Percentiles rank a stretch among this genome's conserved stretches.
These are phyloP conservation scores for Phytophthora megakarya DNA, from an alignment of 352 stramenopile species.

Conservation along the genomic window DNA sequence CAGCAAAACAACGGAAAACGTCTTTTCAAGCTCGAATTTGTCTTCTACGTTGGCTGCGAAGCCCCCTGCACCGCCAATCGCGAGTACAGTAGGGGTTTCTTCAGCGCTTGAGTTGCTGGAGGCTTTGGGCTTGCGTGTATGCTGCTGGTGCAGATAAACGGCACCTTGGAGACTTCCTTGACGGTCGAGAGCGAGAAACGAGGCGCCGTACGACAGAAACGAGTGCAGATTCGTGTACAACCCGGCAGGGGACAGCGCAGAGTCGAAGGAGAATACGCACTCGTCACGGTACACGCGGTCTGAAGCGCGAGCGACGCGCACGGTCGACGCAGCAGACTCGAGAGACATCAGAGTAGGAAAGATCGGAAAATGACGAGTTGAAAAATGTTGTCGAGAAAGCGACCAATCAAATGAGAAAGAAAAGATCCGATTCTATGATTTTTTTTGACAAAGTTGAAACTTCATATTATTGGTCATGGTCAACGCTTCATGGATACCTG, in stretches of 20 bases:
- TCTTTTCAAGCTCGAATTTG: constrained; percentile 89
- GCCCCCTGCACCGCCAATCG: constrained; percentile 95
- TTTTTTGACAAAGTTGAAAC: no score
- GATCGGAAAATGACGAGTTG: no score
- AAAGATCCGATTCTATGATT: no score
- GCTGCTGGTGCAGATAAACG: constrained; percentile 83
- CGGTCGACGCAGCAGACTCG: constrained; percentile 36
- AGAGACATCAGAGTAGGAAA: no score
- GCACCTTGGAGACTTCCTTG: constrained; percentile 25
- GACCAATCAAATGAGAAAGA: no score
- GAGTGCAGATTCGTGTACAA: constrained; percentile 94
- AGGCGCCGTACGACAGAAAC: constrained; percentile 92
- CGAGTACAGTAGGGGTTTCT: constrained; percentile 89
- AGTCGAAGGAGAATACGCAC: constrained; percentile 98
- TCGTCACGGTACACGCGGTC: constrained; percentile 96
- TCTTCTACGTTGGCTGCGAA: constrained; percentile 89
- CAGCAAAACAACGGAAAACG: constrained; percentile 80
- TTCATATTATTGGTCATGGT: no score
- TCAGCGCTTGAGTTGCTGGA: neutral
- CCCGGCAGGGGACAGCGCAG: constrained; percentile 59
- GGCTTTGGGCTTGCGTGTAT: constrained; percentile 46
- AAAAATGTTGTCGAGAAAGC: no score
- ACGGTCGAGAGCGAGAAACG: constrained; percentile 65
- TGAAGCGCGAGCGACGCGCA: constrained; percentile 54
- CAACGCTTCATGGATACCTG: no score